Evolutionary conservation across 192 early-diverging fungal species (phyloP).

Genomic region (Podila verticillata): DNA sequence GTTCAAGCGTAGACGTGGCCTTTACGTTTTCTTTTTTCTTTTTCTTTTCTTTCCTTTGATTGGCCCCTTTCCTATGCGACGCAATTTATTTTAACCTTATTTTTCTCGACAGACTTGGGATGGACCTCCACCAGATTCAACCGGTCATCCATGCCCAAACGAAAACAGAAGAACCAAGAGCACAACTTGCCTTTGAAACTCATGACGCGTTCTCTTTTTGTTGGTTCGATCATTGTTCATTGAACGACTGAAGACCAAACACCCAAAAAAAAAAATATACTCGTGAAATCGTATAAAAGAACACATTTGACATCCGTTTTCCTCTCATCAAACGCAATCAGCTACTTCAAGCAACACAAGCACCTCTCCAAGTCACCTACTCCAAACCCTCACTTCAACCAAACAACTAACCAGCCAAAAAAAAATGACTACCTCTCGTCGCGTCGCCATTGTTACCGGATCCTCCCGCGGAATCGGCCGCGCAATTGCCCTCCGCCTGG

Average conservation of each 20-base stretch:
- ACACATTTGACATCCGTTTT: not conserved
- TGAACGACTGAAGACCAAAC: too few species aligned
- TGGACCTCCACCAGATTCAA: too few species aligned
- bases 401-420: not conserved
- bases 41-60: not conserved
- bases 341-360: not conserved
- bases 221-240: too few species aligned
- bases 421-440: conserved; percentile 56
- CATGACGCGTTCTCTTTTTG: too few species aligned
- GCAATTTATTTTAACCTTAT: not conserved
- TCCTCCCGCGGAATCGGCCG: conserved; percentile 90
- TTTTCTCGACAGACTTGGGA: too few species aligned
- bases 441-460: conserved; percentile 88
- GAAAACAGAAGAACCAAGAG: too few species aligned
- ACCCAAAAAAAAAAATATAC: not conserved
- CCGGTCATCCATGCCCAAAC: too few species aligned
- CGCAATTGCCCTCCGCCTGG: conserved; percentile 85
- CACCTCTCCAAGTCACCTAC: not conserved
- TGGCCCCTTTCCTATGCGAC: not conserved
- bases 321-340: not conserved
- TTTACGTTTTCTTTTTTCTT: not conserved
- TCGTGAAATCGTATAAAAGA: not conserved
- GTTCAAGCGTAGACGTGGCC: not conserved
- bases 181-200: too few species aligned
- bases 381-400: not conserved